phyloP scores from a whole-genome alignment of 371 early-diverging fungal genomes.

The Batkoa obscura region DNA sequence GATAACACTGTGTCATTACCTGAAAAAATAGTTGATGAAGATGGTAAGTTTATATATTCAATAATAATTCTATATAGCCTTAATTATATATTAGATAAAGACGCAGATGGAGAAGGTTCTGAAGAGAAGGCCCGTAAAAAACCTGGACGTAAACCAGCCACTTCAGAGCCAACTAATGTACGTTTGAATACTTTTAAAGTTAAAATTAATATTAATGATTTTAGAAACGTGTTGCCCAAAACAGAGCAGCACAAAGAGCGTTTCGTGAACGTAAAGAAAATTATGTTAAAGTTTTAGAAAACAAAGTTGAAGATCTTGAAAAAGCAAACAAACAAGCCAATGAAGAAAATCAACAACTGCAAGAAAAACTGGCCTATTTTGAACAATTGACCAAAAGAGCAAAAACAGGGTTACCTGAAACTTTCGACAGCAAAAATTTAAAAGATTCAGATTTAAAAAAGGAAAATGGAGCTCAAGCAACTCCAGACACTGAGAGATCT shows the following conservation, averaged over 20 bases:
- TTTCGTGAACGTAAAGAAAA: slow-evolving; percentile 53
- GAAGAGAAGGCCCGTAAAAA: slow-evolving; percentile 11
- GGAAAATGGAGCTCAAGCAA: no score
- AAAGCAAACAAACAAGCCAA: slow-evolving; percentile 15
- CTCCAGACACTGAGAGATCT: no score
- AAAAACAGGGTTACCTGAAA: no score
- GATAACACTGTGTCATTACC: no score
- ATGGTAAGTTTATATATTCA: no score
- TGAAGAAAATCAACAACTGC: slow-evolving; percentile 15
- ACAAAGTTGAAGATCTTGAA: slow-evolving; percentile 19
- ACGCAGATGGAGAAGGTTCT: no score
- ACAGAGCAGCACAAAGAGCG: slow-evolving; percentile 55
- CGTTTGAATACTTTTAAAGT: not conserved
- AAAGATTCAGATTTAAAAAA: no score
- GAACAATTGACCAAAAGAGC: not conserved
- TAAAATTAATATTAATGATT: not conserved
- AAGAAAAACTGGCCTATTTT: not conserved
- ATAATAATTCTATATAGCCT: no score
- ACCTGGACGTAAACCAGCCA: slow-evolving; percentile 34
- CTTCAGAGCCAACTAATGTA: slow-evolving; percentile 9
- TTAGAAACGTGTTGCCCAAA: slow-evolving; percentile 54
- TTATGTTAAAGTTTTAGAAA: slow-evolving; percentile 36
- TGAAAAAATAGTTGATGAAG: no score
- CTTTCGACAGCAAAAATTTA: no score
- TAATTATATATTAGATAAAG: no score